Evolutionary conservation across 169 alveolate genomes (phyloP).

Genomic region (Eimeria nieschulzi): DNA sequence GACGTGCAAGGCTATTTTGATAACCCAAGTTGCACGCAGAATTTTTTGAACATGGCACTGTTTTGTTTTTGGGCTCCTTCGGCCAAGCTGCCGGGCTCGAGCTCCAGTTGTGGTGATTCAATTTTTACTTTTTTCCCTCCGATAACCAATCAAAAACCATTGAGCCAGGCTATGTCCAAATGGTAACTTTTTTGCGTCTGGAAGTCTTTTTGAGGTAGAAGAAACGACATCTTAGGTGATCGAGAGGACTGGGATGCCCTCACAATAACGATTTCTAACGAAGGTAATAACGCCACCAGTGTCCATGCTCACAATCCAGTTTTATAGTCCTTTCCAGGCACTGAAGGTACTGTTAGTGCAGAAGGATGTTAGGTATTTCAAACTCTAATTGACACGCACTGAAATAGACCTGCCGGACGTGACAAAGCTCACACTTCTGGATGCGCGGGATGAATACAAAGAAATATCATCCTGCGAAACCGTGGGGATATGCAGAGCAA

Average conservation of each 20-base stretch:
- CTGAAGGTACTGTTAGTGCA: conserved; percentile 64
- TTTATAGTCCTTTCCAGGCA: conserved; percentile 27
- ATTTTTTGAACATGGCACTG: conserved; percentile 75
- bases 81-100: conserved; percentile 76
- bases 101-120: conserved; percentile 70
- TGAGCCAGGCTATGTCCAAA: conserved; percentile 75
- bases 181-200: conserved; percentile 25
- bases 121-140: neutral
- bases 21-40: neutral
- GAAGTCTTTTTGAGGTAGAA: neutral
- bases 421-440: conserved; percentile 67
- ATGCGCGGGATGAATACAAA: conserved; percentile 68
- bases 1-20: neutral
- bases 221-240: conserved; percentile 55
- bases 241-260: conserved; percentile 77
- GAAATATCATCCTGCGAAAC: conserved; percentile 75
- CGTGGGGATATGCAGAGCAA: conserved; percentile 75
- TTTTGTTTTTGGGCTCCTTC: conserved; percentile 72
- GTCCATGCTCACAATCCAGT: neutral
- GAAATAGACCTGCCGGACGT: conserved; percentile 69
- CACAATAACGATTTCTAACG: conserved; percentile 72
- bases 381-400: neutral
- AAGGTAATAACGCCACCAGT: conserved; percentile 35
- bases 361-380: neutral
- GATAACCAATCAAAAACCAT: neutral